phyloP scores from a whole-genome alignment of 1,284 basidiomycete genomes.

The Veloporphyrellus conicus region DNA sequence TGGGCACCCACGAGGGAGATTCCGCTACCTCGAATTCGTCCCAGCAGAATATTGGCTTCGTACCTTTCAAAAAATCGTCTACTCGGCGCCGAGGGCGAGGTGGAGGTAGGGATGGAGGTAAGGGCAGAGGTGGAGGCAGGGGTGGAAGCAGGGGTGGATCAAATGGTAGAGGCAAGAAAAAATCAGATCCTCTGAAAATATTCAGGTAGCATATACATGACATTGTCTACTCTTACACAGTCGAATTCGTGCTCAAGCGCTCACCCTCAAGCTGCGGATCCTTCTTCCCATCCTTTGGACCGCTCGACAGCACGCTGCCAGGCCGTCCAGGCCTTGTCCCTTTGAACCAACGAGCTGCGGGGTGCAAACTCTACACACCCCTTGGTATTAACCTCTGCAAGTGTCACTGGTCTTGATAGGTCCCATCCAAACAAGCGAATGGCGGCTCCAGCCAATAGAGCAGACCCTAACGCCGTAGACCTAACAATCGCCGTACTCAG shows the following conservation, averaged over 20 bases:
- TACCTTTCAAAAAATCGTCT: constrained; percentile 65
- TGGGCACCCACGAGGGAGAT: constrained; percentile 28
- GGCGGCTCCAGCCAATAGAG: constrained; percentile 89
- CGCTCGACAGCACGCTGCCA: constrained; percentile 87
- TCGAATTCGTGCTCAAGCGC: neutral
- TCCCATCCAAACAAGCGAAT: constrained; percentile 94
- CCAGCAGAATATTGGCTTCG: constrained; percentile 46
- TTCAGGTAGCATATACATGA: constrained; percentile 45
- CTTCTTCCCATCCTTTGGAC: constrained; percentile 74
- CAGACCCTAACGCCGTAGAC: constrained; percentile 95
- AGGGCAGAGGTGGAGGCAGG: constrained; percentile 34
- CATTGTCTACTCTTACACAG: neutral
- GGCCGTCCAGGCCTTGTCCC: constrained; percentile 62
- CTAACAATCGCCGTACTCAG: constrained; percentile 37
- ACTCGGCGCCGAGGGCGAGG: constrained; percentile 50
- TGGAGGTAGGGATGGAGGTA: constrained; percentile 36
- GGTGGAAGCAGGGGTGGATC: constrained; percentile 40
- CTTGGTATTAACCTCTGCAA: constrained; percentile 85
- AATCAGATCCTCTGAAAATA: constrained; percentile 72
- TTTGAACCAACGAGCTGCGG: constrained; percentile 47
- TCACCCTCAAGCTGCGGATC: constrained; percentile 39
- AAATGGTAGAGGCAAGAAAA: constrained; percentile 49
- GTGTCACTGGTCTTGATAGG: constrained; percentile 76
- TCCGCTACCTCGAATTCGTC: constrained; percentile 20
- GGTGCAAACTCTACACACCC: constrained; percentile 75